A percentile compares a stretch with the other conserved stretches of the same genome.
Evolutionary conservation across 2,329 filamentous ascomycete species (phyloP).

Genomic region (Chrysoporthe austroafricana): DNA sequence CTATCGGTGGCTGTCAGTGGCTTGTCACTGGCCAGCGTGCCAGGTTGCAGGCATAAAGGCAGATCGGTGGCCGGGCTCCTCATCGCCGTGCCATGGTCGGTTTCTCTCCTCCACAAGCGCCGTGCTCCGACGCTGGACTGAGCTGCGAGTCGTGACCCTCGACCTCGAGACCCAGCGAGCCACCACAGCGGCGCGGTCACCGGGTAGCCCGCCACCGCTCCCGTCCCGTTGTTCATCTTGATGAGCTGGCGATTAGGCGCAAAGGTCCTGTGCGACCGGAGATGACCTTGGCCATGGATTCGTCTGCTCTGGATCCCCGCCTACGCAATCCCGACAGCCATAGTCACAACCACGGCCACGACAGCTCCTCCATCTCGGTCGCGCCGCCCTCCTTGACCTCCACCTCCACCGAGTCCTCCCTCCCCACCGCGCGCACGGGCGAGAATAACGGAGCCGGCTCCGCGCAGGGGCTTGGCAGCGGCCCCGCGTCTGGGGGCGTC

Average conservation of each 20-base stretch:
- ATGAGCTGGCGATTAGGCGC: conserved; percentile 10
- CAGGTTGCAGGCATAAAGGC: conserved; percentile 10
- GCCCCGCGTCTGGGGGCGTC: background rate
- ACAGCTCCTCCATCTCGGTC: conserved; percentile 18
- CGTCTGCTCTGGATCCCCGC: conserved; percentile 28
- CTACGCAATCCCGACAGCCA: conserved; percentile 22
- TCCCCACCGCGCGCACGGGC: background rate
- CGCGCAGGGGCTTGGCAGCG: conserved; percentile 7
- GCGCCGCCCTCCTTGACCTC: conserved; percentile 9
- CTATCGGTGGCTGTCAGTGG: background rate
- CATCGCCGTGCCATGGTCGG: conserved; percentile 19
- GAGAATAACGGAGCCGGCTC: background rate
- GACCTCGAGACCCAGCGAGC: conserved; percentile 2
- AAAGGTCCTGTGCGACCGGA: conserved; percentile 13
- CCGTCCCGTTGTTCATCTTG: background rate
- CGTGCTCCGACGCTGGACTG: conserved; percentile 24
- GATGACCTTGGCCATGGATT: conserved; percentile 25
- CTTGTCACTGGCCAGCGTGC: background rate
- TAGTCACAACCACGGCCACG: background rate
- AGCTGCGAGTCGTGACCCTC: background rate
- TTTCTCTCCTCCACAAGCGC: conserved; percentile 25
- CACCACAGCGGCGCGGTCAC: conserved; percentile 10
- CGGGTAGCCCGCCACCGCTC: conserved; percentile 1
- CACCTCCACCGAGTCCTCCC: conserved; percentile 2
- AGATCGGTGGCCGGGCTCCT: conserved; percentile 23